Conservation (phyloP, 768 basidiomycete genomes). For the Boletus edulis region DNA sequence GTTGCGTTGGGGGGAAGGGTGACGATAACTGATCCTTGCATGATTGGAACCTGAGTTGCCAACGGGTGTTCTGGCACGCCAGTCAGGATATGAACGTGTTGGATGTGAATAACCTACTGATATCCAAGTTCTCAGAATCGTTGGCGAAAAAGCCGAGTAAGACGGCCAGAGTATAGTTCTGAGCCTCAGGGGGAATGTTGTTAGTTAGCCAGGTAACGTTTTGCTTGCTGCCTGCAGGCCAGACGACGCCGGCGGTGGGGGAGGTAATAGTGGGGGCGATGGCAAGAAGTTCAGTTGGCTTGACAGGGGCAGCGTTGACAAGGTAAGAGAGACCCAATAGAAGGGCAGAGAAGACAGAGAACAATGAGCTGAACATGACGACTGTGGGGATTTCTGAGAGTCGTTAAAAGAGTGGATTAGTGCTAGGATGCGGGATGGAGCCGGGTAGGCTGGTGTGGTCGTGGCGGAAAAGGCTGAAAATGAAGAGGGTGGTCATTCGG, state of each 20-base stretch:
- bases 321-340: conserved; percentile 27
- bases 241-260: conserved; percentile 34
- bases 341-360: conserved; percentile 31
- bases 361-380: conserved; percentile 22
- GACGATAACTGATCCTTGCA: conserved; percentile 45
- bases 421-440: not conserved
- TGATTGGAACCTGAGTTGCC: conserved; percentile 52
- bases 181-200: conserved; percentile 37
- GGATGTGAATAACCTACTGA: conserved; percentile 35
- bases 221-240: conserved; percentile 37
- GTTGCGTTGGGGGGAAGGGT: conserved; percentile 48
- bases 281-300: conserved; percentile 33
- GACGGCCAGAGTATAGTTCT: conserved; percentile 38
- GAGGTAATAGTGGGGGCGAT: conserved; percentile 41
- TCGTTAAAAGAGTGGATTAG: conserved; percentile 23
- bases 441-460: not conserved
- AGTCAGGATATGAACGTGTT: conserved; percentile 4
- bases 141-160: conserved; percentile 41
- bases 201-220: conserved; percentile 42
- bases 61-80: conserved; percentile 50
- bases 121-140: conserved; percentile 49
- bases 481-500: not conserved
- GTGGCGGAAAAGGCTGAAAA: not conserved
- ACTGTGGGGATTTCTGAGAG: not conserved
- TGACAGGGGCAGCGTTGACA: conserved; percentile 27